Evolutionary conservation across 352 stramenopile species (phyloP).

Genomic region (Poterioochromonas sp.): DNA sequence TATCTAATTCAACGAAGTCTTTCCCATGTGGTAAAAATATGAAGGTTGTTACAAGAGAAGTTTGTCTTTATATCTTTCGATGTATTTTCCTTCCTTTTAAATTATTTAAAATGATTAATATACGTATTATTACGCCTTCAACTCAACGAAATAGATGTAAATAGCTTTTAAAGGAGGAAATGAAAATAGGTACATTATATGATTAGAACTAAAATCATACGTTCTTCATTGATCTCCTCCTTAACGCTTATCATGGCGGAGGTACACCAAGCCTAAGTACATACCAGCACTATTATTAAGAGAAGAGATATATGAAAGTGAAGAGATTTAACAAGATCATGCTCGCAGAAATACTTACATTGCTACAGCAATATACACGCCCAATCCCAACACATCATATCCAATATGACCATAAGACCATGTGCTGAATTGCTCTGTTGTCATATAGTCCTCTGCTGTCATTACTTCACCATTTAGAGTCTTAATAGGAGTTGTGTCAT

Average conservation of each 20-base stretch:
- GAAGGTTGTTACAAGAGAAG: too few relatives aligned
- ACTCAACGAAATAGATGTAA: too few relatives aligned
- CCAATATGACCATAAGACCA: conserved; percentile 34
- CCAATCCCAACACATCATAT: conserved; percentile 44
- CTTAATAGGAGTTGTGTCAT: conserved; percentile 40
- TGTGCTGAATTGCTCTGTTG: background rate
- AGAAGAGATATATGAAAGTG: background rate
- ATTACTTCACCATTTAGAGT: conserved; percentile 6
- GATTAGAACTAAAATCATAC: too few relatives aligned
- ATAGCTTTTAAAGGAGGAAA: too few relatives aligned
- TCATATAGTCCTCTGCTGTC: conserved; percentile 31
- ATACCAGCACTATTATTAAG: background rate
- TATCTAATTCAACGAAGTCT: too few relatives aligned
- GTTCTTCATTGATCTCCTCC: too few relatives aligned
- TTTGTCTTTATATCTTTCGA: too few relatives aligned
- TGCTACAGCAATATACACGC: background rate
- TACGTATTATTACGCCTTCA: too few relatives aligned
- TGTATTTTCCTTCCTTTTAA: too few relatives aligned
- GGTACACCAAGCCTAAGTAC: conserved; percentile 1
- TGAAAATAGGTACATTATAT: too few relatives aligned
- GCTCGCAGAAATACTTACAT: background rate
- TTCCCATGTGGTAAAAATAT: too few relatives aligned
- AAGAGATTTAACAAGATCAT: background rate
- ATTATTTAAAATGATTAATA: too few relatives aligned
- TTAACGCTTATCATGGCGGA: conserved; percentile 18